Base-by-base conservation (phyloP, 140 eudicot genomes). In the Erigeron philadelphicus region DNA sequence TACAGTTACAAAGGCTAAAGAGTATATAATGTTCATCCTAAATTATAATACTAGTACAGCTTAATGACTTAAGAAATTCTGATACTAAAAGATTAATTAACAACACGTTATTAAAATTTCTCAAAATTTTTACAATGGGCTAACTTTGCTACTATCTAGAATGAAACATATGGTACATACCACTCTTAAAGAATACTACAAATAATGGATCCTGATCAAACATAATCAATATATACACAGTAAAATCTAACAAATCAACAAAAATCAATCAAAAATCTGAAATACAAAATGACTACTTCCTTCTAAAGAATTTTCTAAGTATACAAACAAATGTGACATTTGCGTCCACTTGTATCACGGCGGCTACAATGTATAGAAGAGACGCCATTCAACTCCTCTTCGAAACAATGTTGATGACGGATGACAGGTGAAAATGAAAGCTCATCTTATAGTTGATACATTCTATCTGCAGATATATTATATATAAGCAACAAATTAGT, bases 391-490 rank as follows among this genome's bases (percentile, higher is more conserved):
- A 31, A 31, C 38, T 31, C 38, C 4, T 31, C 38, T 31, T 5
- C 3, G 5, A 31, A 1, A 31, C 38, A 31, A 31, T 31, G 38
- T 31, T 4, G 38, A 31, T 31, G 38, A 4, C 38, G 9, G 65
- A 15, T 44, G 66, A 17, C 25, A 0, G 52, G 41, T 9, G 64
- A 76, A 42, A 50, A 75, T 50, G 71, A 41, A 76, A 15, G 21
- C 65, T 61, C 61, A 68, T 75, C 79, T 64, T 25, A 43, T 13
- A 41, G 15, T 52, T 21, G 63, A 68, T 61, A 21, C 25, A 21
- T 21, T 68, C 65, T 68, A 76, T 55, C 76, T 70, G 76, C 67
- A 76, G 52, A 59, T 41, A n/a, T 42, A 46, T 43, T 25, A 64
- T 19, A 35, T 49, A 11, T 35, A 3, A 3, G 31, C 38, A 31